Evolutionary conservation across 495 filamentous ascomycete genomes (phyloP).

Genomic region (Penicillium odoratum): DNA sequence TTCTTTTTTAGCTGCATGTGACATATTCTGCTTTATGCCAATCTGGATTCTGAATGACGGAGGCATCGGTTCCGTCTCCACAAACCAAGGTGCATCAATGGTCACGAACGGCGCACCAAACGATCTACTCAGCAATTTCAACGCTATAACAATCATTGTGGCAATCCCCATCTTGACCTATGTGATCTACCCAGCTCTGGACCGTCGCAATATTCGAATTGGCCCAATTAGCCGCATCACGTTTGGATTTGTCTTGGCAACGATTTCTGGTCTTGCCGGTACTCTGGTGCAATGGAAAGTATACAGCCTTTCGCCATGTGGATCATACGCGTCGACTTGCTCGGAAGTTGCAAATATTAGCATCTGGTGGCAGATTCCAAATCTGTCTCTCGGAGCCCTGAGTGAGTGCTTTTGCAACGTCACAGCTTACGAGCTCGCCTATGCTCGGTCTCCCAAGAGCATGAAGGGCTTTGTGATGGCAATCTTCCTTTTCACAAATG

Average conservation of each 20-base stretch:
- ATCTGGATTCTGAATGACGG: conserved; percentile 53
- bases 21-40: conserved; percentile 56
- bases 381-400: conserved; percentile 58
- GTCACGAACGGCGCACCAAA: conserved; percentile 68
- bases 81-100: conserved; percentile 61
- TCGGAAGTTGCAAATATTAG: conserved; percentile 47
- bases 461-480: conserved; percentile 71
- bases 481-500: conserved; percentile 56
- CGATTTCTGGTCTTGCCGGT: conserved; percentile 55
- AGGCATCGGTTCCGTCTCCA: conserved; percentile 44
- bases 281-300: conserved; percentile 65
- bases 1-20: conserved; percentile 37
- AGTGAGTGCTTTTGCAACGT: conserved; percentile 70
- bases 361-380: conserved; percentile 54
- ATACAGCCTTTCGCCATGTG: conserved; percentile 55
- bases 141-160: conserved; percentile 66
- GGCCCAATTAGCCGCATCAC: conserved; percentile 67
- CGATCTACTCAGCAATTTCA: conserved; percentile 69
- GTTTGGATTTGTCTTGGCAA: conserved; percentile 60
- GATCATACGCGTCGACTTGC: conserved; percentile 50
- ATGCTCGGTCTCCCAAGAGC: conserved; percentile 64
- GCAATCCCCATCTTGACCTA: conserved; percentile 63
- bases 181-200: conserved; percentile 61
- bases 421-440: conserved; percentile 71
- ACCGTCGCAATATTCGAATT: conserved; percentile 54